These are phyloP conservation scores for Zasmidium citrigriseum DNA, from an alignment of 2,329 filamentous ascomycete genomes.

Conservation along the genomic window DNA sequence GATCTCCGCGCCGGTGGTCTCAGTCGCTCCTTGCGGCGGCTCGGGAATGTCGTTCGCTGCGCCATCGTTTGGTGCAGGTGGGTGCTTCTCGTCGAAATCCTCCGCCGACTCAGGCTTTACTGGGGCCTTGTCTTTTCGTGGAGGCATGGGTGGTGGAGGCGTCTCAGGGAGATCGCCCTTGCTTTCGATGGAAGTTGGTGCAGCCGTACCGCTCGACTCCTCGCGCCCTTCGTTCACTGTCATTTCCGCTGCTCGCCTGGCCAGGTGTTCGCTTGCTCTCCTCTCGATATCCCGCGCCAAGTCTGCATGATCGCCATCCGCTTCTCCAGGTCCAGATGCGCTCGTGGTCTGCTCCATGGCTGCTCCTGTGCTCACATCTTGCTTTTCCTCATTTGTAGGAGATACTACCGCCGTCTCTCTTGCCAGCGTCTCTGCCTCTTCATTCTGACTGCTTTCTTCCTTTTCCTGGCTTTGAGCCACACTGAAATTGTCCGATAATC, in stretches of 20 bases:
- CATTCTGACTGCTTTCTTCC: slow-evolving; percentile 5
- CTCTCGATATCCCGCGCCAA: slow-evolving; percentile 27
- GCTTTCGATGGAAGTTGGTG: neutral
- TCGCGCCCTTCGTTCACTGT: slow-evolving; percentile 10
- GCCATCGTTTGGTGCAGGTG: slow-evolving; percentile 26
- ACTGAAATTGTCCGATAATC: slow-evolving; percentile 15
- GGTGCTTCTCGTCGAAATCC: slow-evolving; percentile 35
- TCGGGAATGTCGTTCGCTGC: slow-evolving; percentile 49
- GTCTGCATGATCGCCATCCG: slow-evolving; percentile 11
- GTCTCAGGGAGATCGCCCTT: slow-evolving; percentile 27
- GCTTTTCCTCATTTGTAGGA: neutral
- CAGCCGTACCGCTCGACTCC: neutral
- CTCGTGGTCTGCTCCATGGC: neutral
- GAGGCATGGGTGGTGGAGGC: slow-evolving; percentile 33
- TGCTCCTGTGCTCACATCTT: neutral
- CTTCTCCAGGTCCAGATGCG: neutral
- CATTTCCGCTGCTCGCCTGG: slow-evolving; percentile 31
- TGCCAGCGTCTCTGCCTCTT: neutral
- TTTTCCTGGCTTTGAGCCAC: slow-evolving; percentile 8
- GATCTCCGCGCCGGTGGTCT: slow-evolving; percentile 69
- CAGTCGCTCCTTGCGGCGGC: slow-evolving; percentile 37
- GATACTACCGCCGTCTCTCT: slow-evolving; percentile 9
- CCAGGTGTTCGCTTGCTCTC: slow-evolving; percentile 34
- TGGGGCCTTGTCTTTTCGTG: slow-evolving; percentile 30
- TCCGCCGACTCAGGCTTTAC: slow-evolving; percentile 10